Evolutionary conservation across 495 filamentous ascomycete species (phyloP), one percentile per base, ranked within the genome.

Genomic region (Penicillium cosmopolitanum): DNA sequence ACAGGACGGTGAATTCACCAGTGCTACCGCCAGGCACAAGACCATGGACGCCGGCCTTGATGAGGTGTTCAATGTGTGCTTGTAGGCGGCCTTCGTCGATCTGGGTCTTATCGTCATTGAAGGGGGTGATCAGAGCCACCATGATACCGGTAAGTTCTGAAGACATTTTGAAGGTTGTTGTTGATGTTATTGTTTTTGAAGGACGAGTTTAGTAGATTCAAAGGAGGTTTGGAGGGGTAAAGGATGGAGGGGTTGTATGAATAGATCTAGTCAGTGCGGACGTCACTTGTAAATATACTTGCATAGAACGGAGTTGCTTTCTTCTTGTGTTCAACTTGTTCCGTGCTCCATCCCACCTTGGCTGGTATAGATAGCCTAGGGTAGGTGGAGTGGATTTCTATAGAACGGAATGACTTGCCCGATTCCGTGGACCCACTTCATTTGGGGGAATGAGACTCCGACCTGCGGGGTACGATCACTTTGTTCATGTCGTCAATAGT

Each of bases 11-110:
- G 70, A 77, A 77, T 61, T 77, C 73, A 47, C 73, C 74, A 3
- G 74, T 77, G 66, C 69, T 73, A 38, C 74, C 74, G 21, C 68
- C 71, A 9, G 74, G 74, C 4, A 77, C 73, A 43, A 77, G 74
- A 44, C 74, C 74, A 60, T 77, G 74, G 33, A 73, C 56, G 23
- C 74, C 74, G 12, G 71, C 64, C 11, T 56, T 47, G 54, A 75
- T 64, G 28, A 76, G 60, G 62, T 64, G 69, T 50, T 74, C 68
- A 53, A 77, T 76, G 65, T 76, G 73, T n/a, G 62, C 48, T 55
- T 76, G 56, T 0, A 76, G 70, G 12, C 72, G 66, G 21, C 28
- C 13, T 33, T 63, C 62, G 54, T 75, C 71, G 58, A 77, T 77
- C 21, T 63, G 47, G 19, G 63, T 65, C 28, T 58, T 51, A 55